A percentile compares a stretch with the other conserved stretches of the same genome.
phyloP scores from a whole-genome alignment of 345 rosid genomes.

The Salix brachista region DNA sequence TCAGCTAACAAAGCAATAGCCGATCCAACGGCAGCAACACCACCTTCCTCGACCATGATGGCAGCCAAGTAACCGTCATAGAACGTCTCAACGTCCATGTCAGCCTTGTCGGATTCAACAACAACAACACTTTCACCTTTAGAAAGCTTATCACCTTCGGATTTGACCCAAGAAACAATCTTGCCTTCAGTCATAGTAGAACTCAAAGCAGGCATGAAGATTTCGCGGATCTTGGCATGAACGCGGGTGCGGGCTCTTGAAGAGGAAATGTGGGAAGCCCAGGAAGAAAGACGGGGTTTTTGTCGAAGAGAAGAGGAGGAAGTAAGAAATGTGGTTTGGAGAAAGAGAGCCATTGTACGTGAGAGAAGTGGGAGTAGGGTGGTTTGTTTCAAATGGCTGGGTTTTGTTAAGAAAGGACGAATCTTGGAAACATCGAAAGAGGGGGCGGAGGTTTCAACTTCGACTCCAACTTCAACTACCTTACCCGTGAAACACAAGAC shows the following conservation, averaged over 20 bases:
- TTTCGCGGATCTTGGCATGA: slow-evolving; percentile 84
- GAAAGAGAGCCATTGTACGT: neutral
- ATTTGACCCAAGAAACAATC: slow-evolving; percentile 89
- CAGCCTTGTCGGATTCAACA: slow-evolving; percentile 94
- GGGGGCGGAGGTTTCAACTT: slow-evolving; percentile 54
- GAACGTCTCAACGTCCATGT: slow-evolving; percentile 97
- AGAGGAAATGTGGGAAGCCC: slow-evolving; percentile 11
- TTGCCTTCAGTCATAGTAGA: slow-evolving; percentile 97
- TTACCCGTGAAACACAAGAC: too few species aligned
- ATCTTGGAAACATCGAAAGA: slow-evolving; percentile 62
- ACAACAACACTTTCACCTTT: slow-evolving; percentile 95
- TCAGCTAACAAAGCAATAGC: slow-evolving; percentile 92
- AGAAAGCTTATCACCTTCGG: slow-evolving; percentile 83
- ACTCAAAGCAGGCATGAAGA: slow-evolving; percentile 98
- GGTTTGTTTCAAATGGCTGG: neutral
- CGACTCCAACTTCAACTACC: too few species aligned
- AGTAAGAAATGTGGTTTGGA: neutral
- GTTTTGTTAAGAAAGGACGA: neutral
- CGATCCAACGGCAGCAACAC: slow-evolving; percentile 87
- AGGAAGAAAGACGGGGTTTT: slow-evolving; percentile 12
- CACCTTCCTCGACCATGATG: slow-evolving; percentile 92
- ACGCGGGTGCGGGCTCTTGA: slow-evolving; percentile 17
- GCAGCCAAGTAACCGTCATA: slow-evolving; percentile 92
- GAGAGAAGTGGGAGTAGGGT: neutral
- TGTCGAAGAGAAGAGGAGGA: neutral